Conservation (phyloP, 2,329 filamentous ascomycete genomes). For the Paraphoma sp. region DNA sequence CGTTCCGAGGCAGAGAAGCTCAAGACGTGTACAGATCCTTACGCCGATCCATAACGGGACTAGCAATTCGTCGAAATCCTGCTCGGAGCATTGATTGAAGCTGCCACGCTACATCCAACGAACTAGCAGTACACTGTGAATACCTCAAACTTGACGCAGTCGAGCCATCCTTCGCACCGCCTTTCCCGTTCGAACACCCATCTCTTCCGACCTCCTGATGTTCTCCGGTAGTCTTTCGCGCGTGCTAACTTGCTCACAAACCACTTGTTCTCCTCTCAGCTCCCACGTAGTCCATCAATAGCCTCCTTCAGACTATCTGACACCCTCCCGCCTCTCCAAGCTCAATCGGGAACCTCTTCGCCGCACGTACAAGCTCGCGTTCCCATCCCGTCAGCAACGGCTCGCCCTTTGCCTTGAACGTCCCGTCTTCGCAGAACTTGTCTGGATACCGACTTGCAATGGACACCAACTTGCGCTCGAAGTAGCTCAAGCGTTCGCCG, state of each 20-base stretch:
- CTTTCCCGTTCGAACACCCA: constrained; percentile 30
- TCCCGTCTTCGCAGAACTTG: background rate
- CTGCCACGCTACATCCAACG: background rate
- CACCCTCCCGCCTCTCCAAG: background rate
- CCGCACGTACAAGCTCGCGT: background rate
- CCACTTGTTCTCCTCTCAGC: background rate
- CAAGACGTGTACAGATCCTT: constrained; percentile 12
- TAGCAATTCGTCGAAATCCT: background rate
- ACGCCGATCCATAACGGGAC: constrained; percentile 13
- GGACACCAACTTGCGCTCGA: background rate
- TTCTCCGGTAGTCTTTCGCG: constrained; percentile 29
- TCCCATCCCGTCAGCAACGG: background rate
- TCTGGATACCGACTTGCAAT: background rate
- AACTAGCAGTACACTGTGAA: too few species aligned
- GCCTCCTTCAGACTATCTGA: background rate
- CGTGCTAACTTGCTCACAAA: too few species aligned
- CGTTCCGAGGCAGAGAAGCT: constrained; percentile 12
- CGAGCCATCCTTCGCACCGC: background rate
- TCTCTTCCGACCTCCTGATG: constrained; percentile 42
- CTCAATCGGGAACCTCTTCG: background rate
- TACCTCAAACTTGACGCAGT: too few species aligned
- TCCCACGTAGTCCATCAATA: background rate
- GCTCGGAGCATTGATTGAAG: background rate
- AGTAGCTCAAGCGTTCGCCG: background rate
- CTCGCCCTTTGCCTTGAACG: background rate